Percentiles rank a stretch among this genome's conserved stretches.
phyloP scores from a whole-genome alignment of 257 asterid genomes.

The Echites panduratus region DNA sequence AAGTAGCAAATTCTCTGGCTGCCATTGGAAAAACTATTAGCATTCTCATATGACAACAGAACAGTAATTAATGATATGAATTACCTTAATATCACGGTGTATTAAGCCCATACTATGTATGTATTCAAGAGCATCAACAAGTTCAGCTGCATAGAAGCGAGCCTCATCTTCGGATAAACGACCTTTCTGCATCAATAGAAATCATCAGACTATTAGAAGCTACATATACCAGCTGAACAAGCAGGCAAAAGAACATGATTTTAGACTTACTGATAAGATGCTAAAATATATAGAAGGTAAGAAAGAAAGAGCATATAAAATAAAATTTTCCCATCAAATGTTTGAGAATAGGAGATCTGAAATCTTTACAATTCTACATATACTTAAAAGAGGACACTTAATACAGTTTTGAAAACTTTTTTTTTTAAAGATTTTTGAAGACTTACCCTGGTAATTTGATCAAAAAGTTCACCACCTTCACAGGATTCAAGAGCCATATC shows the following conservation, averaged over 20 bases:
- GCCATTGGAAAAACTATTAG: conserved; percentile 38
- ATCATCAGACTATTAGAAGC: conserved; percentile 18
- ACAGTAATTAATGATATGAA: conserved; percentile 12
- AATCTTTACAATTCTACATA: not conserved
- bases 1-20: conserved; percentile 98
- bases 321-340: not conserved
- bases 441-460: conserved; percentile 90
- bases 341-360: not conserved
- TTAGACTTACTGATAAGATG: not conserved
- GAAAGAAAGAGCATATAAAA: not conserved
- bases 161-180: conserved; percentile 86
- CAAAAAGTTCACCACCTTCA: conserved; percentile 99
- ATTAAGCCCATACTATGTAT: conserved; percentile 94
- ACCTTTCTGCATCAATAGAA: conserved; percentile 68
- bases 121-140: conserved; percentile 96
- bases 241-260: conserved; percentile 7
- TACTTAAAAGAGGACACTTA: conserved; percentile 7
- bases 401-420: too few species aligned
- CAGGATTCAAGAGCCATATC: conserved; percentile 99
- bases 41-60: conserved; percentile 15
- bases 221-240: conserved; percentile 10
- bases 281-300: not conserved
- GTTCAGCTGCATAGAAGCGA: conserved; percentile 93
- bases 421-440: conserved; percentile 5
- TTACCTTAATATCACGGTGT: conserved; percentile 97